Percentiles rank a stretch among this genome's conserved stretches.
phyloP scores from a whole-genome alignment of 495 filamentous ascomycete species.

The Penicillium roqueforti region DNA sequence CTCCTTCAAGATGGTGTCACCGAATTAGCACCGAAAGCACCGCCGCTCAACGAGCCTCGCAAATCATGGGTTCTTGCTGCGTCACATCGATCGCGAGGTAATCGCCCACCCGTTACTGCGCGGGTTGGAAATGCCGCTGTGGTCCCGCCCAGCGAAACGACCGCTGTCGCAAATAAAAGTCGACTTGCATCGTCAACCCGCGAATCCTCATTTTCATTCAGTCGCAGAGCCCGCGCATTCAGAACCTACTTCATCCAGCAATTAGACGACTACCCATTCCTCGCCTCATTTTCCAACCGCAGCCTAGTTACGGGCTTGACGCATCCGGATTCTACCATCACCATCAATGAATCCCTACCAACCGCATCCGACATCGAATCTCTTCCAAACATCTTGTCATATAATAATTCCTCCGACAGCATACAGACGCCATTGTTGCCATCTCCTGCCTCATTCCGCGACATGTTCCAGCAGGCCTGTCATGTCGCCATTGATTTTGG shows the following conservation, averaged over 20 bases:
- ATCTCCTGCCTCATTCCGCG: slow-evolving; percentile 10
- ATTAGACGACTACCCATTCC: slow-evolving; percentile 28
- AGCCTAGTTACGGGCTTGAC: slow-evolving; percentile 11
- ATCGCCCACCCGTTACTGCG: slow-evolving; percentile 11
- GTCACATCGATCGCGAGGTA: slow-evolving; percentile 15
- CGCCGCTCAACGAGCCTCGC: slow-evolving; percentile 6
- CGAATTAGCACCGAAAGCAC: slow-evolving; percentile 8
- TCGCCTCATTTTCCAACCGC: slow-evolving; percentile 24
- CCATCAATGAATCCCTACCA: slow-evolving; percentile 16
- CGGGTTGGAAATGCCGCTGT: slow-evolving; percentile 8
- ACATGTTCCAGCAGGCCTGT: slow-evolving; percentile 38
- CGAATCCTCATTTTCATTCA: slow-evolving; percentile 30
- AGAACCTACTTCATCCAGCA: slow-evolving; percentile 33
- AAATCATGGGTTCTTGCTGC: slow-evolving; percentile 15
- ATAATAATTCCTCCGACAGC: slow-evolving; percentile 9
- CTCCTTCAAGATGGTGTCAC: slow-evolving; percentile 21
- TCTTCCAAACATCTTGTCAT: neutral
- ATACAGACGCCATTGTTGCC: neutral
- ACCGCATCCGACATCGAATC: slow-evolving; percentile 10
- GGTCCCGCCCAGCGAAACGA: slow-evolving; percentile 17
- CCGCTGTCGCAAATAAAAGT: slow-evolving; percentile 20
- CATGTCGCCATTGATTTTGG: slow-evolving; percentile 16
- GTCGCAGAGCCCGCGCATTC: slow-evolving; percentile 32
- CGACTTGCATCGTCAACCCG: slow-evolving; percentile 13
- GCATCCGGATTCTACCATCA: slow-evolving; percentile 10